Base-by-base conservation (phyloP, 2,329 filamentous ascomycete species). In the Massarina eburnea region DNA sequence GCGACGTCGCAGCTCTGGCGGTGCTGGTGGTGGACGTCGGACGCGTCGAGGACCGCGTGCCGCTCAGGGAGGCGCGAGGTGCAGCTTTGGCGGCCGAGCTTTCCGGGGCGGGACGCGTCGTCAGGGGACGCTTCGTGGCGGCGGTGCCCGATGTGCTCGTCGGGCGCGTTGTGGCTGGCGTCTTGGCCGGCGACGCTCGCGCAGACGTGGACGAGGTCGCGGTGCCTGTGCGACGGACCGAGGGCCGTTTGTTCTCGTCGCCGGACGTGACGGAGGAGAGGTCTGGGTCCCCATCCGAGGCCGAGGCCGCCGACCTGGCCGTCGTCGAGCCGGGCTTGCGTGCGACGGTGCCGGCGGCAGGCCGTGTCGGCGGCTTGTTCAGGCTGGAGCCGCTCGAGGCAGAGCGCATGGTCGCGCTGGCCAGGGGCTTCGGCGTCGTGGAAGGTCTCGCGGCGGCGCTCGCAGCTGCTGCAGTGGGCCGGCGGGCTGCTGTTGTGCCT, bases 351-450 rank as follows among this genome's bases (percentile, higher is more conserved):
- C 58, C 57, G 1, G 62, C 43, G 7, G 55, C 51, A 7, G 66
- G 63, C 52, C 67, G 67, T 52, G 66, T 68, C 33, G 67, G 62
- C 14, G 67, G 63, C 55, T 68, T 70, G 57, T 58, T 70, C 52
- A 69, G 47, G 46, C 61, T 65, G 7, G 60, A 61, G 8, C 59
- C 67, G 2, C 50, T 41, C 3, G 59, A 53, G 22, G 58, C 54
- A 5, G 59, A 52, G 36, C 67, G 62, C n/a, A 55, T 48, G 7
- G 62, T 57, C 4, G 63, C 44, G 51, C 49, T 57, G 29, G 57
- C 32, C 21, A 50, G 48, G 7, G 64, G 49, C 45, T 54, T 62
- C 8, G 63, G 59, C 48, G 48, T 58, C 9, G 66, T 52, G 8
- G 60, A 46, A 17, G 58, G 44, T 46, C 60, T 50, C 46, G 61